Percentiles rank a stretch among this genome's conserved stretches.
Conservation (phyloP, 768 basidiomycete species). For the Mycena belliarum region DNA sequence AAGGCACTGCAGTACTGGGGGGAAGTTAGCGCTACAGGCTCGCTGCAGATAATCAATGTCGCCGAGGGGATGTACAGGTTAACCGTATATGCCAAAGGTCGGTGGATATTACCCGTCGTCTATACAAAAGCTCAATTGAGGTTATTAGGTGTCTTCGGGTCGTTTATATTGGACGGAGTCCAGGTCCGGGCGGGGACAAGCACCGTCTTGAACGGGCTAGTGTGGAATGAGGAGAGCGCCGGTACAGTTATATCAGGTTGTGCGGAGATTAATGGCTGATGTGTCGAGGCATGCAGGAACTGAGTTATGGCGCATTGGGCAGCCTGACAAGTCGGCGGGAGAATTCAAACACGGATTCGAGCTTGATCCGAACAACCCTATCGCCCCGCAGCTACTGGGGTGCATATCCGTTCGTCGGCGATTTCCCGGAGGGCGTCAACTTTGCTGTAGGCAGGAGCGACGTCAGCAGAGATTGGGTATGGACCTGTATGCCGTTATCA, state of each 20-base stretch:
- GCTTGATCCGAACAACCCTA: conserved; percentile 6
- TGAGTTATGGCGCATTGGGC: conserved; percentile 12
- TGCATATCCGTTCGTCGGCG: conserved; percentile 5
- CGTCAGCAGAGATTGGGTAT: conserved; percentile 10
- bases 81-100: conserved; percentile 8
- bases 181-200: conserved; percentile 5
- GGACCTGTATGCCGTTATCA: background rate
- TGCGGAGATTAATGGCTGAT: background rate
- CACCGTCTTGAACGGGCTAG: background rate
- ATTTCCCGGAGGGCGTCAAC: conserved; percentile 8
- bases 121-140: background rate
- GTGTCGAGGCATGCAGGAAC: background rate
- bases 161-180: conserved; percentile 8
- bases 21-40: background rate
- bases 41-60: background rate
- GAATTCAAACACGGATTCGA: conserved; percentile 15
- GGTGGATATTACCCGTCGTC: background rate
- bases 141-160: conserved; percentile 11
- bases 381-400: conserved; percentile 15
- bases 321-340: conserved; percentile 6
- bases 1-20: conserved; percentile 14
- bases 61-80: conserved; percentile 7
- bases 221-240: conserved; percentile 9
- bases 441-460: conserved; percentile 10
- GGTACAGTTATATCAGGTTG: background rate